Conservation (phyloP, 2,329 filamentous ascomycete species). For the Davidsoniella australis region DNA sequence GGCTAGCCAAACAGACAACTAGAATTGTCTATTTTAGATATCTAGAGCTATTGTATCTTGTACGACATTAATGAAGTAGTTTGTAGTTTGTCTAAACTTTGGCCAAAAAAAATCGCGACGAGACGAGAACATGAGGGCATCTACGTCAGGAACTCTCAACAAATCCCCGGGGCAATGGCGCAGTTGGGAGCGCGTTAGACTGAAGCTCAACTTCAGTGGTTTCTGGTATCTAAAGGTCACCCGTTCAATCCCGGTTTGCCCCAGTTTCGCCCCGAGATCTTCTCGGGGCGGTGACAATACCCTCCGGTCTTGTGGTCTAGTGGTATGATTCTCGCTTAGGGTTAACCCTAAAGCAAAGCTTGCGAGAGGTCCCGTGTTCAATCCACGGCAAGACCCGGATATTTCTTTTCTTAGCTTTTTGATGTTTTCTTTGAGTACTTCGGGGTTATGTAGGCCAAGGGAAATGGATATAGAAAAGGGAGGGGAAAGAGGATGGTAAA, state of each 20-base stretch:
- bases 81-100: too few relatives aligned
- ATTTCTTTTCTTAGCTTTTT: constrained; percentile 29
- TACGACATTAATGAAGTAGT: too few relatives aligned
- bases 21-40: too few relatives aligned
- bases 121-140: neutral
- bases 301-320: constrained; percentile 48
- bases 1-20: too few relatives aligned
- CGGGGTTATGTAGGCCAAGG: too few relatives aligned
- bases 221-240: neutral
- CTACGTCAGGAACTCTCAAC: neutral
- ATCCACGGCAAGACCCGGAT: constrained; percentile 14
- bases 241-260: constrained; percentile 13
- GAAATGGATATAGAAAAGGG: neutral
- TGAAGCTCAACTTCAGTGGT: too few relatives aligned
- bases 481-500: neutral
- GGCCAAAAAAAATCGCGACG: neutral
- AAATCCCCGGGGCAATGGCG: constrained; percentile 10
- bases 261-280: constrained; percentile 19
- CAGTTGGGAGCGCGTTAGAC: constrained; percentile 9
- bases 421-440: too few relatives aligned
- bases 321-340: constrained; percentile 59
- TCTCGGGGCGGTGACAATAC: constrained; percentile 53
- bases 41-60: too few relatives aligned
- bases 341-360: constrained; percentile 21
- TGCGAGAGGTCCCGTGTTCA: constrained; percentile 16